Conservation (phyloP, 1,139 yeast species). For the Magnusiomyces fungicola region DNA sequence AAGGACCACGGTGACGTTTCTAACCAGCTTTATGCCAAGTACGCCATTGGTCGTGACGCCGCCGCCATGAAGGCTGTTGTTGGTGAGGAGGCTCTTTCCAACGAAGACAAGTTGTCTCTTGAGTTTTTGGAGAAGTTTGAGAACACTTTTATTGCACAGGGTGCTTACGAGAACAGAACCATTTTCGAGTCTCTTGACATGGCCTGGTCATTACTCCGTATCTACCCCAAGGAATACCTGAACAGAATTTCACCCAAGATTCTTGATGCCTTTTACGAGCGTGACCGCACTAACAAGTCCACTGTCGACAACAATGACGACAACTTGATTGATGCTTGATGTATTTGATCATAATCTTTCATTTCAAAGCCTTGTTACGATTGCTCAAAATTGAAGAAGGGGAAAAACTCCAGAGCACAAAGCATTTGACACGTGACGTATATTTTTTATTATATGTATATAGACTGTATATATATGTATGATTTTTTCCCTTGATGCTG, state of each 20-base stretch:
- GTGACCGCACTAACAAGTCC: slow-evolving; percentile 44
- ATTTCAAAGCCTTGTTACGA: no score
- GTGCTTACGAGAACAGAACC: slow-evolving; percentile 91
- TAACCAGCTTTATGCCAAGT: slow-evolving; percentile 95
- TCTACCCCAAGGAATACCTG: slow-evolving; percentile 96
- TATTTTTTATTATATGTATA: no score
- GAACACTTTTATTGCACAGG: slow-evolving; percentile 89
- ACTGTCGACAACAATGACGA: slow-evolving; percentile 32
- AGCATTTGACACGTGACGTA: no score
- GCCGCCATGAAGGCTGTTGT: slow-evolving; percentile 99
- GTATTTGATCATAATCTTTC: no score
- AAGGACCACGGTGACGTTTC: slow-evolving; percentile 99
- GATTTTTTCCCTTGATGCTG: no score
- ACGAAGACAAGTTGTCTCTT: slow-evolving; percentile 92
- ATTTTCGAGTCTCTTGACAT: slow-evolving; percentile 93
- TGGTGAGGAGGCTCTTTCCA: slow-evolving; percentile 98
- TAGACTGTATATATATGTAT: no score
- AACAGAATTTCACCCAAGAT: slow-evolving; percentile 98
- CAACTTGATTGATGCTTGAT: slow-evolving; percentile 49
- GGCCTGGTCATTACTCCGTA: slow-evolving; percentile 97
- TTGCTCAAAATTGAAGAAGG: no score
- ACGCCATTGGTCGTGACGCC: slow-evolving; percentile 99
- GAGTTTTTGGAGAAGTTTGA: slow-evolving; percentile 98
- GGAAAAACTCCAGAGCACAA: no score
- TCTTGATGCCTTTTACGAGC: slow-evolving; percentile 87